A percentile compares a stretch with the other conserved stretches of the same genome.
Conservation (phyloP, 208 protist genomes). For the Acanthamoeba lenticulata region DNA sequence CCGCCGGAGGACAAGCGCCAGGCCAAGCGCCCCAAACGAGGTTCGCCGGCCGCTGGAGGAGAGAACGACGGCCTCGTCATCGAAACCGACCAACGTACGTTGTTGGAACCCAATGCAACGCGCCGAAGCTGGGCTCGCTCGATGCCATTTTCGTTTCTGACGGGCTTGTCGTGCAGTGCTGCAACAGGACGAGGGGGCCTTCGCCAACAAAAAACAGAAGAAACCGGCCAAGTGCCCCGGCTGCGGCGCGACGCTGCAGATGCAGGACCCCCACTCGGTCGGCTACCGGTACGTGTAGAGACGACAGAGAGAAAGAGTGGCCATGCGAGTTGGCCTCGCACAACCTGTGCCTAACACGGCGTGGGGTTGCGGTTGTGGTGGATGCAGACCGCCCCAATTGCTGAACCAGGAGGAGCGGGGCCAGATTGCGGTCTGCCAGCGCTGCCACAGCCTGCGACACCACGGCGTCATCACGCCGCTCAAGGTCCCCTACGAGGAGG, state of each 20-base stretch:
- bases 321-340: too few relatives aligned
- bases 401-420: constrained; percentile 13
- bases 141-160: too few relatives aligned
- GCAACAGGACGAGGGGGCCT: background rate
- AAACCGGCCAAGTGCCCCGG: constrained; percentile 63
- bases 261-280: constrained; percentile 6
- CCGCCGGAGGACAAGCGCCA: background rate
- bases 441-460: constrained; percentile 75
- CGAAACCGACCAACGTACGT: background rate
- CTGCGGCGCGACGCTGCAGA: constrained; percentile 70
- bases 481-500: constrained; percentile 68
- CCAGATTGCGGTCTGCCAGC: constrained; percentile 54
- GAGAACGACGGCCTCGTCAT: background rate
- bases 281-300: constrained; percentile 66
- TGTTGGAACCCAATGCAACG: background rate
- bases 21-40: background rate
- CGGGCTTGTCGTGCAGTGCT: background rate
- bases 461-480: constrained; percentile 70
- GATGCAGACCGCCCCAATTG: background rate
- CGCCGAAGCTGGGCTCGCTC: too few relatives aligned
- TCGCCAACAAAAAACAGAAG: background rate
- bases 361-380: background rate
- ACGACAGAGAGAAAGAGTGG: background rate
- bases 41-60: background rate
- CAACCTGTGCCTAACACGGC: too few relatives aligned